Conservation (phyloP, 2,329 filamentous ascomycete species). For the Aaosphaeria pasadenensis region DNA sequence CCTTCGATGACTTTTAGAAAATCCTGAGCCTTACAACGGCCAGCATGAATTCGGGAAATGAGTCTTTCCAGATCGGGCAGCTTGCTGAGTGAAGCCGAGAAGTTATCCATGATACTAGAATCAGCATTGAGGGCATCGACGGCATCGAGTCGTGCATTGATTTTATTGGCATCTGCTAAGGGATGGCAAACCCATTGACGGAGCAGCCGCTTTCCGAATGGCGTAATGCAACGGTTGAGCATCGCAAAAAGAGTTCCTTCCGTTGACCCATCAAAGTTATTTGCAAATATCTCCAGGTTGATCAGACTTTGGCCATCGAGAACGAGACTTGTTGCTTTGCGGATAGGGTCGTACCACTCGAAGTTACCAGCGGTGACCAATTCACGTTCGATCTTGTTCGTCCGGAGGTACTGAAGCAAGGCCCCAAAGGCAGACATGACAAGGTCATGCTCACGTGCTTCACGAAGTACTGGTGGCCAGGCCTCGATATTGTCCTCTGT, state of each 20-base stretch:
- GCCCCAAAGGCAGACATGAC: constrained; percentile 91
- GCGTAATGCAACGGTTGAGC: constrained; percentile 90
- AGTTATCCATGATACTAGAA: constrained; percentile 75
- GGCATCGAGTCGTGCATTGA: constrained; percentile 91
- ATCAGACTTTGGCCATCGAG: constrained; percentile 94
- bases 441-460: constrained; percentile 73
- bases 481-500: constrained; percentile 58
- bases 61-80: constrained; percentile 92
- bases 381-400: constrained; percentile 82
- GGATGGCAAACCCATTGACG: constrained; percentile 98
- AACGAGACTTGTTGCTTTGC: constrained; percentile 82
- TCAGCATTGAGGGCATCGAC: constrained; percentile 91
- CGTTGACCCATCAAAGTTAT: constrained; percentile 79
- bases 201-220: constrained; percentile 94
- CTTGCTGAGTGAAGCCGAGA: constrained; percentile 82
- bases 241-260: constrained; percentile 89
- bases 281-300: constrained; percentile 96
- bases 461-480: constrained; percentile 74
- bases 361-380: constrained; percentile 90
- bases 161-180: constrained; percentile 77
- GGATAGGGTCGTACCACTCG: constrained; percentile 86
- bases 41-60: constrained; percentile 91
- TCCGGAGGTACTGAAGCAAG: constrained; percentile 78
- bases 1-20: constrained; percentile 93
- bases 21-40: constrained; percentile 84